phyloP scores from a whole-genome alignment of 768 basidiomycete species.

The Boletus subcaerulescens region DNA sequence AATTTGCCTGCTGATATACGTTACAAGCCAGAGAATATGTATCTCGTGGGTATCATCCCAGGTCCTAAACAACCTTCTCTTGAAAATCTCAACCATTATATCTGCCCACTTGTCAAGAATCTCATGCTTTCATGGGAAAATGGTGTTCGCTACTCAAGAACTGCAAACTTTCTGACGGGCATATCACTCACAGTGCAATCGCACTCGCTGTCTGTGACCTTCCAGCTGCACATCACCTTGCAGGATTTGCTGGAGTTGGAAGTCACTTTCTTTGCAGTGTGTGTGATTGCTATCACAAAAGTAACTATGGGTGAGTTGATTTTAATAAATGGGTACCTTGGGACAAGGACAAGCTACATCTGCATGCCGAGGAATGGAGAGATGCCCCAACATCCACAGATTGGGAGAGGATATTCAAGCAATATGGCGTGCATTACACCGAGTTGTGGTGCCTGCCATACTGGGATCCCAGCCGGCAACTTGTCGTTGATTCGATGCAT shows the following conservation, averaged over 20 bases:
- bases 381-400: no score
- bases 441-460: no score
- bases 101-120: slow-evolving; percentile 23
- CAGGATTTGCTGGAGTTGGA: slow-evolving; percentile 18
- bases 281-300: slow-evolving; percentile 25
- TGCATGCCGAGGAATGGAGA: no score
- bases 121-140: slow-evolving; percentile 28
- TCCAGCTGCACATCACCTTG: slow-evolving; percentile 30
- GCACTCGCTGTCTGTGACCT: slow-evolving; percentile 35
- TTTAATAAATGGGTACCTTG: slow-evolving; percentile 11
- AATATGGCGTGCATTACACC: no score
- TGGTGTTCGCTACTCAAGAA: slow-evolving; percentile 26
- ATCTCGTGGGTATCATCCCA: slow-evolving; percentile 36
- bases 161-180: background rate
- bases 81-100: no score
- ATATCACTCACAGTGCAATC: slow-evolving; percentile 22
- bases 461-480: no score
- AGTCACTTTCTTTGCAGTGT: slow-evolving; percentile 30
- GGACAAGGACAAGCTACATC: no score
- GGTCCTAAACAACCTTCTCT: no score
- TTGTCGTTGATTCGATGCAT: no score
- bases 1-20: slow-evolving; percentile 36
- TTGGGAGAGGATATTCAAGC: no score
- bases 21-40: slow-evolving; percentile 40
- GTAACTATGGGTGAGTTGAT: slow-evolving; percentile 7